Base-by-base conservation (phyloP, 208 protist genomes). In the Crithidia bombi region DNA sequence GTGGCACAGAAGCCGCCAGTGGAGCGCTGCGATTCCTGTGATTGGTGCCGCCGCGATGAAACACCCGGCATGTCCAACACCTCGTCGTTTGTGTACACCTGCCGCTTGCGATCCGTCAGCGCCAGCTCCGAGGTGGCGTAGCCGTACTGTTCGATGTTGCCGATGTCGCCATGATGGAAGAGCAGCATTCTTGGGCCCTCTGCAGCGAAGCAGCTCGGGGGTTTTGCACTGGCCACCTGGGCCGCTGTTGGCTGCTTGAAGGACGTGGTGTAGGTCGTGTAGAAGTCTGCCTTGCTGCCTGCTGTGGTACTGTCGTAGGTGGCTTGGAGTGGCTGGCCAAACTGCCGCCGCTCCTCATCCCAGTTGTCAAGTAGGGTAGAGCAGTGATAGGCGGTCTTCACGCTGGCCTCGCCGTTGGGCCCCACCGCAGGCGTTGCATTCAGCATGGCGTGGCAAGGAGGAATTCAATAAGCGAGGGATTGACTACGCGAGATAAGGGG, bases 321-420 rank as follows among this genome's bases (percentile, higher is more conserved):
- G 47, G 65, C 32, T 11, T 52, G 61, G 21, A 73, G 25, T 30
- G 57, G 55, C 36, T 69, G 51, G 15, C 61, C 75, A 28, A 85
- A 75, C 33, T 72, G 75, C 12, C 50, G 71, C 28, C 92, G 81
- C 61, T 97, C 92, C 73, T 97, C 92, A 38, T 91, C 74, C 90
- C 92, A 97, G 81, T 95, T 94, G 43, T 83, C 86, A 5, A 94
- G 76, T 19, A 97, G 76, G 9, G 89, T 92, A 23, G 86, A 82
- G 65, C 86, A 93, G 73, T 97, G 90, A 71, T 97, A 97, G 63
- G 82, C 81, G 7, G 81, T 86, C 69, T 91, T 87, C 26, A 91
- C 87, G 62, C 41, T 58, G 56, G 78, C 43, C 59, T 59, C 73
- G 26, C 63, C 61, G 36, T 50, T 65, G 44, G 10, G 46, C 69